Evolutionary conservation across 306 rosid genomes (phyloP), one percentile per base, ranked within the genome.

Genomic region (Cucurbita moschata): DNA sequence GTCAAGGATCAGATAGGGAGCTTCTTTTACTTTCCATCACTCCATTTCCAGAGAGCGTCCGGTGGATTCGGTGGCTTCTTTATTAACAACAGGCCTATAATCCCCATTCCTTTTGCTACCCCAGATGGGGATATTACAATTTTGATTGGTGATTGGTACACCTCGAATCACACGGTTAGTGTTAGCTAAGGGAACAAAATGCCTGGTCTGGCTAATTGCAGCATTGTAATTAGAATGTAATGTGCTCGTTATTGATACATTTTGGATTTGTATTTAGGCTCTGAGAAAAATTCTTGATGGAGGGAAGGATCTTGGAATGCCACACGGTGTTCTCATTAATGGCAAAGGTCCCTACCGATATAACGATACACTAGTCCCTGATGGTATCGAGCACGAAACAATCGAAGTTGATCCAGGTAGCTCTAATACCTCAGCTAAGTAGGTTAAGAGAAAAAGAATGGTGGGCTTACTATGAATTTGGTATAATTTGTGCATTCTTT

Each of bases 1-100:
- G 97, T 93, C 5, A 93, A 93, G 84, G 98, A 93, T 82, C 98
- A 93, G 77, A 81, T 93, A 78, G 98, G 98, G 75, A 93, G 98
- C 79, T 93, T 87, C 79, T 90, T 90, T 83, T 93, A 93, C 88
- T 90, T 93, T 70, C 98, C 98, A 12, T 88, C 98, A 8, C 89
- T 93, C 54, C 78, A 86, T 83, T 49, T 93, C 26, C 98, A 93
- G 87, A 90, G 98, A 85, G 98, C 98, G 2, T 72, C 97, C 58
- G 98, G 98, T 69, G 98, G 97, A 68, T 93, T 78, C 70, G 98
- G 98, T 2, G 87, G 97, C 60, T 81, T 93, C 81, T 83, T 90
- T 59, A 74, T 93, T 6, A 93, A 88, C 77, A 85, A 85, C 79
- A 77, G 98, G 3, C 59, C 55, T 0, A 40, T 90, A 44, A 93